A percentile compares a stretch with the other conserved stretches of the same genome.
Conservation (phyloP, 495 filamentous ascomycete genomes). For the Penicillium silybi region DNA sequence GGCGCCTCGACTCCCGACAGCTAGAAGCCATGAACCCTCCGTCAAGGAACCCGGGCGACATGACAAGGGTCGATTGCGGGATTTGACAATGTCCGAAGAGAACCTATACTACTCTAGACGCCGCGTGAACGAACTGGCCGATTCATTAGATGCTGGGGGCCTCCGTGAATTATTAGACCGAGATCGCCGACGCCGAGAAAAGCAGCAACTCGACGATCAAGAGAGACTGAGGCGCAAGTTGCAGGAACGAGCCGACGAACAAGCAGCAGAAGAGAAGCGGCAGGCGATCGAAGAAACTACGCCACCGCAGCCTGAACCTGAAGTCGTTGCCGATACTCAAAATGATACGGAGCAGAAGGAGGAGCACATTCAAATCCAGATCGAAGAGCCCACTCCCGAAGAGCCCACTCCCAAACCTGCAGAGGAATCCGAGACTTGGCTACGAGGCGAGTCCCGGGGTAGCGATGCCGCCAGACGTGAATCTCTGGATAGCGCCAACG, state of each 20-base stretch:
- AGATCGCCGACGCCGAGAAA: conserved; percentile 72
- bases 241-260: conserved; percentile 65
- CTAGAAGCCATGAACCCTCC: conserved; percentile 33
- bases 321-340: neutral
- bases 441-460: conserved; percentile 29
- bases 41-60: conserved; percentile 26
- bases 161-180: conserved; percentile 81
- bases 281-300: conserved; percentile 29
- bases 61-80: conserved; percentile 39
- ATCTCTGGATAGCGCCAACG: conserved; percentile 33
- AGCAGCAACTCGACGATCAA: conserved; percentile 65
- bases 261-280: conserved; percentile 37
- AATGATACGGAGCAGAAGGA: neutral
- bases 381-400: neutral
- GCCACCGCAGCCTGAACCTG: neutral
- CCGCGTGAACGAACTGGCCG: conserved; percentile 74
- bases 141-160: conserved; percentile 74
- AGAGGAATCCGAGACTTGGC: conserved; percentile 30
- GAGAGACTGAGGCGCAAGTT: conserved; percentile 67
- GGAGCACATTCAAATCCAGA: neutral
- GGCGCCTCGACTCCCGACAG: conserved; percentile 47
- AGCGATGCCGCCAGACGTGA: conserved; percentile 19
- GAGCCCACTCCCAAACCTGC: conserved; percentile 1
- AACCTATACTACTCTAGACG: conserved; percentile 59
- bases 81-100: conserved; percentile 54